Evolutionary conservation across 805 yeast species (phyloP).

Genomic region (Komagataella kurtzmanii): DNA sequence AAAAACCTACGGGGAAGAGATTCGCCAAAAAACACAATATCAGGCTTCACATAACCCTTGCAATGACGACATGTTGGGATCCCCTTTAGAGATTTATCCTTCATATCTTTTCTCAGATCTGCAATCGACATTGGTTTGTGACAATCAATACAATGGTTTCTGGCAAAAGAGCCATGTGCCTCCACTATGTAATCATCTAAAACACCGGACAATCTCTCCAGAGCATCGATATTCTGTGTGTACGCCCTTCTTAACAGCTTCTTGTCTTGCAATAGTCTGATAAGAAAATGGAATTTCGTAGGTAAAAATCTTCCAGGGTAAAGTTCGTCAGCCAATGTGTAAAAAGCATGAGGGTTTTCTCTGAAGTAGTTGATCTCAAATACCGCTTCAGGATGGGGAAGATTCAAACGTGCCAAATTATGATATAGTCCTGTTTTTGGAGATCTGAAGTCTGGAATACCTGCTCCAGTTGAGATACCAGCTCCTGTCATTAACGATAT

Average conservation of each 20-base stretch:
- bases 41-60: conserved; percentile 76
- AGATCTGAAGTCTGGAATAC: conserved; percentile 90
- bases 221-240: conserved; percentile 88
- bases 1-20: conserved; percentile 62
- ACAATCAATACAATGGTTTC: conserved; percentile 76
- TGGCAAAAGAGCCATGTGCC: conserved; percentile 92
- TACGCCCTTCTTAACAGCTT: conserved; percentile 54
- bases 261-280: conserved; percentile 55
- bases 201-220: conserved; percentile 79
- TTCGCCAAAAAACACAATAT: conserved; percentile 92
- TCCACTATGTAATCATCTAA: conserved; percentile 53
- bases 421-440: conserved; percentile 84
- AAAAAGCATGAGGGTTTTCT: conserved; percentile 72
- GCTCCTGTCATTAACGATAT: conserved; percentile 78
- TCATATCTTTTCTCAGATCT: conserved; percentile 26
- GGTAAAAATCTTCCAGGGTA: conserved; percentile 85
- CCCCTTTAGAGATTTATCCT: conserved; percentile 17
- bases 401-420: conserved; percentile 54
- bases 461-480: conserved; percentile 86
- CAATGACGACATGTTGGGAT: conserved; percentile 53
- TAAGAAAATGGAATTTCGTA: conserved; percentile 65
- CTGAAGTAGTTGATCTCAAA: conserved; percentile 78
- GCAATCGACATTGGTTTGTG: conserved; percentile 33
- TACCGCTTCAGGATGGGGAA: conserved; percentile 93
- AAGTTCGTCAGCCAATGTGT: conserved; percentile 68